Conservation (phyloP, 169 alveolate genomes). For the Plasmodium knowlesi region DNA sequence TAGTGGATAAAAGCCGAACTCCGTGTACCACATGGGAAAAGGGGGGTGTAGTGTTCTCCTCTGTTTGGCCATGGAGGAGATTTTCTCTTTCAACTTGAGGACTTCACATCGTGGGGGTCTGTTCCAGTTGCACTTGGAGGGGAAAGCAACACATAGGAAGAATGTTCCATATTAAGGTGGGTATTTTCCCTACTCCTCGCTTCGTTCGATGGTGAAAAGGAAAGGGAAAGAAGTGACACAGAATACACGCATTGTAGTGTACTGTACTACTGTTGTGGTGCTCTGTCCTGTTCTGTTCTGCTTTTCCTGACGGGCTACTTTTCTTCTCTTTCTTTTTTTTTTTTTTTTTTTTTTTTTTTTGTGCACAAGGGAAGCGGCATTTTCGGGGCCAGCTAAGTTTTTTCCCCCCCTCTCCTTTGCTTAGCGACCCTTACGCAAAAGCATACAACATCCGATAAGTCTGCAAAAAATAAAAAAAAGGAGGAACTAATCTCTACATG, state of each 20-base stretch:
- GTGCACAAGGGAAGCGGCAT: background rate
- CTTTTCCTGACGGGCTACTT: background rate
- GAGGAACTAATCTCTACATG: background rate
- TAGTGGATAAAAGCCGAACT: background rate
- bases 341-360: conserved; percentile 10
- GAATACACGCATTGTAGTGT: background rate
- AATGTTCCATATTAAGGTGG: background rate
- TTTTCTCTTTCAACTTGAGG: background rate
- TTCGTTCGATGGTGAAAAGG: background rate
- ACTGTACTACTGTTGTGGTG: no score
- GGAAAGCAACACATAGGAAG: background rate
- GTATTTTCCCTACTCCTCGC: background rate
- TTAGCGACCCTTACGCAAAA: background rate
- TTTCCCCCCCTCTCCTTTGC: background rate
- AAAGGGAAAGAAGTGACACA: background rate
- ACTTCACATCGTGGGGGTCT: background rate
- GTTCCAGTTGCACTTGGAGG: background rate
- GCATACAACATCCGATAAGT: background rate
- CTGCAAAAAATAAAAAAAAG: background rate
- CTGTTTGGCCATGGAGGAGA: background rate
- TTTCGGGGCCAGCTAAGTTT: background rate
- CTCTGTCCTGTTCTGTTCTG: background rate
- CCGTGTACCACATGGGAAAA: background rate
- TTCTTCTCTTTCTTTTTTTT: background rate
- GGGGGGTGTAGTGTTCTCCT: background rate